phyloP scores from a whole-genome alignment of 768 basidiomycete species.

The Tylopilus sp. region DNA sequence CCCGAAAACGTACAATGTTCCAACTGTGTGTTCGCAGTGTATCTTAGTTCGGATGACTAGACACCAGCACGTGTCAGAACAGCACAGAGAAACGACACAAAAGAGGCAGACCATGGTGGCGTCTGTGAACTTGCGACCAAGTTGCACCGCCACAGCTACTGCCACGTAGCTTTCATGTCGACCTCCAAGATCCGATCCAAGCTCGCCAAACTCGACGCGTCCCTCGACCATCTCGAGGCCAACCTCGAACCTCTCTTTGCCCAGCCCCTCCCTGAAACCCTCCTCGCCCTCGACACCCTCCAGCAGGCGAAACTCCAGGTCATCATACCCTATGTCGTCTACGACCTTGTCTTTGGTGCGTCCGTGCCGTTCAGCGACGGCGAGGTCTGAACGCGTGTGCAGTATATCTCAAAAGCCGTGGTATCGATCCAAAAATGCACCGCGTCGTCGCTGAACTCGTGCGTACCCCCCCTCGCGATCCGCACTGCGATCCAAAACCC shows the following conservation, averaged over 20 bases:
- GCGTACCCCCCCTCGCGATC: conserved; percentile 1
- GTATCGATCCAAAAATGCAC: conserved; percentile 77
- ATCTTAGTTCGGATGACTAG: conserved; percentile 88
- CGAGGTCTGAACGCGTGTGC: neutral
- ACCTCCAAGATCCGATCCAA: conserved; percentile 34
- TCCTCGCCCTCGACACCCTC: conserved; percentile 61
- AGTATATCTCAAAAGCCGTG: conserved; percentile 82
- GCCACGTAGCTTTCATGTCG: conserved; percentile 29
- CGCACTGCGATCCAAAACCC: neutral
- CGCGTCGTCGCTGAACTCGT: conserved; percentile 63
- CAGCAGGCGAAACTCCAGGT: conserved; percentile 83
- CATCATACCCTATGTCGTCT: conserved; percentile 74
- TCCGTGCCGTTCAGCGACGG: neutral
- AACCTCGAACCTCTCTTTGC: conserved; percentile 64
- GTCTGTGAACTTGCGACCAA: neutral
- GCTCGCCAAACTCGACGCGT: conserved; percentile 48
- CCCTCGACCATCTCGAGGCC: conserved; percentile 68
- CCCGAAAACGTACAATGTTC: conserved; percentile 72
- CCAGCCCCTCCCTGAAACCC: conserved; percentile 63
- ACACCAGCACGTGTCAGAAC: conserved; percentile 7
- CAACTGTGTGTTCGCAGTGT: conserved; percentile 94
- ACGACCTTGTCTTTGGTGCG: conserved; percentile 82
- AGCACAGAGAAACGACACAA: neutral
- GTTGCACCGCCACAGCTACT: conserved; percentile 10
- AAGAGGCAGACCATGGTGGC: conserved; percentile 19